Evolutionary conservation across 768 basidiomycete species (phyloP), one percentile per base, ranked within the genome.

Genomic region (Pulveroboletus sp.): DNA sequence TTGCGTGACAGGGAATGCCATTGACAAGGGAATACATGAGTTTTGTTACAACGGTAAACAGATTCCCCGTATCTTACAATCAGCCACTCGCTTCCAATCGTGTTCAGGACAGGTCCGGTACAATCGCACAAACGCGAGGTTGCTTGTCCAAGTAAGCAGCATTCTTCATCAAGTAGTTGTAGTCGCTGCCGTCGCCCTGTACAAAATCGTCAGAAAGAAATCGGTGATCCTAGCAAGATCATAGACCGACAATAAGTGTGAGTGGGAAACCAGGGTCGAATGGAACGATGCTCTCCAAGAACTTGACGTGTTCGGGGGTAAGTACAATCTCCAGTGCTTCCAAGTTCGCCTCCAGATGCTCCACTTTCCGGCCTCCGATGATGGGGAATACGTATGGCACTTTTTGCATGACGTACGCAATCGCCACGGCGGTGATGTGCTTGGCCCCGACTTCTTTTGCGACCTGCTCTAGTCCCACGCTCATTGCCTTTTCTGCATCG

Each of bases 351-450:
- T 66, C 40, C 19, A 82, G 60, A 31, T 82, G 76, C 58, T 78
- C 77, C 36, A 78, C 62, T 55, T 79, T 82, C 43, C 77, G 69
- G 0, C 77, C 74, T 5, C 78, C 78, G 23, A 80, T 61, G 48
- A 80, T 68, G 1, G 77, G 77, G 64, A 80, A 80, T 1, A 78
- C 76, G 43, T 70, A 78, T 0, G 75, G 72, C 6, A 74, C 68
- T 60, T 81, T 82, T 36, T 79, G 75, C 64, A 81, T 65, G 11
- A 81, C 63, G 49, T 79, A 81, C 13, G 78, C 77, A 50, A 82
- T 47, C 16, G 60, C 59, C 11, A 60, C 64, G 37, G 80, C 65
- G 6, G 73, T 74, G 53, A 82, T 68, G 41, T 64, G 63, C 54
- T 75, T 69, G 4, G 72, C 71, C 1, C 79, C 79, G 6, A 80